These are phyloP conservation scores for Beauveria scarabaeidicola DNA, from an alignment of 2,329 filamentous ascomycete species.

Conservation along the genomic window DNA sequence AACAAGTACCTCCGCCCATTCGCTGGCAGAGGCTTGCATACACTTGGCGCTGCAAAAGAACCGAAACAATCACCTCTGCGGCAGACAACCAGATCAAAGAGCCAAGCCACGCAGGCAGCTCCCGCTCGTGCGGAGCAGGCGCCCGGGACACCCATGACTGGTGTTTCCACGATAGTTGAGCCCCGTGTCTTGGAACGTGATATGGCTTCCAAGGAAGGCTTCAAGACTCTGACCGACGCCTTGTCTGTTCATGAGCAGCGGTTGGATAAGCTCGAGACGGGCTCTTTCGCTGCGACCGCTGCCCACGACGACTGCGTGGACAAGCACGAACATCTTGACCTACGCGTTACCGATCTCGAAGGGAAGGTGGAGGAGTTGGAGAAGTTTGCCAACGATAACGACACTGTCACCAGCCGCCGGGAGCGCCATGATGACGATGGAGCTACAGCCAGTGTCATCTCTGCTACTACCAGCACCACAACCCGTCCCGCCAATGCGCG, in stretches of 20 bases:
- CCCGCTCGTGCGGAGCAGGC: neutral
- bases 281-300: constrained; percentile 54
- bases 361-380: constrained; percentile 52
- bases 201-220: constrained; percentile 24
- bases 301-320: constrained; percentile 62
- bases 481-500: constrained; percentile 32
- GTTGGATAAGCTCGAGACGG: constrained; percentile 59
- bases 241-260: constrained; percentile 55
- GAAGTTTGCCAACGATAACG: constrained; percentile 40
- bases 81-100: neutral
- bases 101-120: constrained; percentile 9
- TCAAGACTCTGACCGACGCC: constrained; percentile 41
- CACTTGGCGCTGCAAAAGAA: constrained; percentile 33
- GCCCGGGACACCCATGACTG: constrained; percentile 15
- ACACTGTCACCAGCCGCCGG: constrained; percentile 30
- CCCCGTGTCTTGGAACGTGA: constrained; percentile 17
- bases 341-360: constrained; percentile 62
- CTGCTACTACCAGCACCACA: constrained; percentile 35
- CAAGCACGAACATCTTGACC: constrained; percentile 57
- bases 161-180: constrained; percentile 22
- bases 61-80: constrained; percentile 10
- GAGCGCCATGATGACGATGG: constrained; percentile 34
- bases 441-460: constrained; percentile 37
- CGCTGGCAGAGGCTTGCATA: constrained; percentile 46
- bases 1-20: constrained; percentile 46